Base-by-base conservation (phyloP, 2,329 filamentous ascomycete species). In the Fusarium transvaalense region DNA sequence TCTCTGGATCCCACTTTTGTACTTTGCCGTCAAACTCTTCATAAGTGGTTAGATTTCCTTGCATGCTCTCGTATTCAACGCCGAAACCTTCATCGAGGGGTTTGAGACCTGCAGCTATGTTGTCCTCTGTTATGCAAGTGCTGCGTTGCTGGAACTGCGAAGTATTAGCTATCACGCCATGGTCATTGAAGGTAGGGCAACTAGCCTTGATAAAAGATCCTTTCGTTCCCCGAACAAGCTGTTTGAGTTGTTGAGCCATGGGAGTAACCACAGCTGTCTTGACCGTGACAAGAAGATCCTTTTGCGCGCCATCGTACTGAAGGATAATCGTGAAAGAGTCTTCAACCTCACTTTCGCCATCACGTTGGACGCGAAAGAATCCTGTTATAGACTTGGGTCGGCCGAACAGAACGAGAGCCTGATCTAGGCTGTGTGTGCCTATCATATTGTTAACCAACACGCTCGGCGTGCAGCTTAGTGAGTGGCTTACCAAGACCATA, bases 311-410 rank as follows among this genome's bases (percentile, higher is more conserved):
- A 5, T 72, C 68, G 46, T 91, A 91, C 64, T 88, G 86, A 39
- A 91, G 74, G 37, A 91, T 71, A 4, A 90, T 84, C 0, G 88
- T 91, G 61, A 83, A 79, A 3, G 78, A 82, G 70, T 86, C 83
- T 14, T 83, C 80, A 10, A 83, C 77, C 5, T 73, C 71, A n/a
- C 71, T 73, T 1, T 73, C 59, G 2, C 54, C 61, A 0, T 60
- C 69, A 2, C 71, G 60, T 6, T 73, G 71, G 0, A 56, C 61
- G 6, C 71, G 71, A 21, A 72, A 68, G 45, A 73, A 73, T 6
- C 56, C 71, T 4, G 71, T 73, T 0, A 73, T 66, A 1, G 68
- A 73, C 2, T 75, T 54, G 3, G 65, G 64, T 1, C 37, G 43
- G 2, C 68, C 62, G 5, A 73, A 63, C 0, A 66, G 54, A 6